A percentile compares a stretch with the other conserved stretches of the same genome.
Evolutionary conservation across 768 basidiomycete species (phyloP).

Genomic region (Cyclocybe cylindracea): DNA sequence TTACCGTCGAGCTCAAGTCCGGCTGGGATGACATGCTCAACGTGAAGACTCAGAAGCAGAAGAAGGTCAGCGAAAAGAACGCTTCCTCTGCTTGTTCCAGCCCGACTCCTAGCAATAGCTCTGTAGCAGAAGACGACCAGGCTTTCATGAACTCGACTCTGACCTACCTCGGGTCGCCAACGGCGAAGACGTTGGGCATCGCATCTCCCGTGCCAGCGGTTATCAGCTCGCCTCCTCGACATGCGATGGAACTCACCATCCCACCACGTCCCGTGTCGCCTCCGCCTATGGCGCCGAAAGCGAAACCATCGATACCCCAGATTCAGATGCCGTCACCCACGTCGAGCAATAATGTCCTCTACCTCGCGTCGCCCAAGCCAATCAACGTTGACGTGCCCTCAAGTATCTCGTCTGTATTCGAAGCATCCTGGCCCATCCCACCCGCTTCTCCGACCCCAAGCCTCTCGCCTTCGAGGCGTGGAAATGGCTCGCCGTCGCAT

Average conservation of each 20-base stretch:
- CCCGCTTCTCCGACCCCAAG: conserved; percentile 25
- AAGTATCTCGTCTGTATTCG: conserved; percentile 38
- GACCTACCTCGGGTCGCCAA: conserved; percentile 45
- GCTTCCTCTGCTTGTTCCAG: conserved; percentile 20
- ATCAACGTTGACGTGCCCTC: conserved; percentile 36
- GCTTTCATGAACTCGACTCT: conserved; percentile 44
- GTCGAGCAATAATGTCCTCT: too few relatives aligned
- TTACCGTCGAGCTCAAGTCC: conserved; percentile 40
- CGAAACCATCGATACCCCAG: conserved; percentile 1
- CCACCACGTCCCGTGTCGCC: conserved; percentile 12
- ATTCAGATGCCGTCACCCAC: conserved; percentile 10
- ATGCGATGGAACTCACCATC: conserved; percentile 3
- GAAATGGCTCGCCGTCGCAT: neutral
- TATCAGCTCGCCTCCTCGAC: conserved; percentile 9
- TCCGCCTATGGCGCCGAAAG: conserved; percentile 3
- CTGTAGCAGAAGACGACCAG: conserved; percentile 32
- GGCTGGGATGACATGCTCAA: conserved; percentile 54
- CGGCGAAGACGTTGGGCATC: conserved; percentile 43
- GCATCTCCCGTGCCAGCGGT: conserved; percentile 22
- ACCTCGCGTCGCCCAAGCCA: too few relatives aligned
- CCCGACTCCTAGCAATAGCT: conserved; percentile 24
- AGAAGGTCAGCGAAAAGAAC: conserved; percentile 13
- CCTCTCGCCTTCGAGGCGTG: conserved; percentile 7
- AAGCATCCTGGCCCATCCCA: conserved; percentile 41
- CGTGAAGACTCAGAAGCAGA: conserved; percentile 20